A percentile compares a stretch with the other conserved stretches of the same genome.
phyloP scores from a whole-genome alignment of 257 asterid genomes.

The Orobanche coerulescens region DNA sequence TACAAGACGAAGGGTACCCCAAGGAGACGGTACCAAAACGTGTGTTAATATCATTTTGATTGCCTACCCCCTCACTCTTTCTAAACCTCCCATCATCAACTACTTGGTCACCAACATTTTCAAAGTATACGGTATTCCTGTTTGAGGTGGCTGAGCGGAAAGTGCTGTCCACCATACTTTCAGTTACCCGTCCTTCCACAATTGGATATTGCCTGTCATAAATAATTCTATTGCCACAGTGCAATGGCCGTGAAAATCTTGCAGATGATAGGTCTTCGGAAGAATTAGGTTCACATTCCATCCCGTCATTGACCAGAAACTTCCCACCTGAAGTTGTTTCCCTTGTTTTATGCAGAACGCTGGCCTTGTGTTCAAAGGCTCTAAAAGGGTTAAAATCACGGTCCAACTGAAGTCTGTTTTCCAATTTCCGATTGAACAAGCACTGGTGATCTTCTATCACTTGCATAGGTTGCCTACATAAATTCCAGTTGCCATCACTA shows the following conservation, averaged over 20 bases:
- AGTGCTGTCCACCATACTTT: constrained; percentile 18
- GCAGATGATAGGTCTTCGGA: constrained; percentile 25
- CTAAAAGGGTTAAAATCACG: constrained; percentile 19
- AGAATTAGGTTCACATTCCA: constrained; percentile 22
- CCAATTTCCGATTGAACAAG: constrained; percentile 28
- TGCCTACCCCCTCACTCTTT: constrained; percentile 21
- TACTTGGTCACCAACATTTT: constrained; percentile 22
- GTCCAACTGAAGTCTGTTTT: constrained; percentile 26
- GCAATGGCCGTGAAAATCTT: constrained; percentile 17
- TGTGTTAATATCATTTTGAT: constrained; percentile 20
- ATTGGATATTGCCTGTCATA: constrained; percentile 21
- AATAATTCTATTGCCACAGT: constrained; percentile 17
- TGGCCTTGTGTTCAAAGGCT: constrained; percentile 26
- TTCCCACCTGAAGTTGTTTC: constrained; percentile 25
- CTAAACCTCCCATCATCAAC: constrained; percentile 28
- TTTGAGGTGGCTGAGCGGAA: constrained; percentile 22
- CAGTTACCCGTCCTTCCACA: constrained; percentile 24
- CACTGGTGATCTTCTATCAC: constrained; percentile 21
- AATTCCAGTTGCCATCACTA: constrained; percentile 24
- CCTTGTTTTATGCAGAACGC: constrained; percentile 23
- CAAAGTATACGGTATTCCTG: constrained; percentile 18
- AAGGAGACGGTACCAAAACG: constrained; percentile 20
- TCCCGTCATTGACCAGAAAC: constrained; percentile 27
- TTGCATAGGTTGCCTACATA: constrained; percentile 28
- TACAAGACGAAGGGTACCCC: constrained; percentile 28